phyloP scores from a whole-genome alignment of 805 yeast species.

The Starmerella khaoyaiensis region DNA sequence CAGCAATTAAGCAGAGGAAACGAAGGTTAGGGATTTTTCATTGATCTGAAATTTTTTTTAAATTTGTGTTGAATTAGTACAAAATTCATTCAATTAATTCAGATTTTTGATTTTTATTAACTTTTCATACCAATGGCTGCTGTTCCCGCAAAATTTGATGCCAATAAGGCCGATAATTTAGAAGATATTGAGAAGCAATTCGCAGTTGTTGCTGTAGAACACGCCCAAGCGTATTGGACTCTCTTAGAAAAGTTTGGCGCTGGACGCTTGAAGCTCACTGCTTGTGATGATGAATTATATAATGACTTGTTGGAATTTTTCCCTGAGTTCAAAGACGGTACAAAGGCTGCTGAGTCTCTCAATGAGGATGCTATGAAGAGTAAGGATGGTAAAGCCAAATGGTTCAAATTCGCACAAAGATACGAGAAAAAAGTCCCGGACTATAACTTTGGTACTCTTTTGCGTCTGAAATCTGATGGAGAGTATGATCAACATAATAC shows the following conservation, averaged over 20 bases:
- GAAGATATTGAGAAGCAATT: conserved; percentile 96
- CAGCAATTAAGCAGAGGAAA: background rate
- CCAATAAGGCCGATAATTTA: conserved; percentile 85
- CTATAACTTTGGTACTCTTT: conserved; percentile 86
- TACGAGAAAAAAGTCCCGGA: conserved; percentile 76
- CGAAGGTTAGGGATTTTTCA: background rate
- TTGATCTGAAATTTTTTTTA: background rate
- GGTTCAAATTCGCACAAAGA: conserved; percentile 77
- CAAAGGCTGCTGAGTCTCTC: conserved; percentile 41
- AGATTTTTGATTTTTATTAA: too few species aligned
- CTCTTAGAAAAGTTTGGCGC: conserved; percentile 56
- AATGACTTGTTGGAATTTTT: conserved; percentile 43
- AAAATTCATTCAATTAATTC: too few species aligned
- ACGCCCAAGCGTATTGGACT: conserved; percentile 84
- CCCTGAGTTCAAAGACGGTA: conserved; percentile 70
- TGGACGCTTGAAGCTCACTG: conserved; percentile 48
- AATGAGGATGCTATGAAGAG: conserved; percentile 75
- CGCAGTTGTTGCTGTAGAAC: conserved; percentile 93
- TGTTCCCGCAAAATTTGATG: conserved; percentile 38
- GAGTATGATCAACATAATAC: conserved; percentile 78
- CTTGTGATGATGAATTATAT: conserved; percentile 31
- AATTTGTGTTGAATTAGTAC: background rate
- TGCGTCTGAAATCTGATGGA: conserved; percentile 55
- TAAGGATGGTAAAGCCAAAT: conserved; percentile 63
- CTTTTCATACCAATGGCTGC: conserved; percentile 17